These are phyloP conservation scores for Astragalus glycyphyllos DNA, from an alignment of 306 rosid species.

Conservation along the genomic window DNA sequence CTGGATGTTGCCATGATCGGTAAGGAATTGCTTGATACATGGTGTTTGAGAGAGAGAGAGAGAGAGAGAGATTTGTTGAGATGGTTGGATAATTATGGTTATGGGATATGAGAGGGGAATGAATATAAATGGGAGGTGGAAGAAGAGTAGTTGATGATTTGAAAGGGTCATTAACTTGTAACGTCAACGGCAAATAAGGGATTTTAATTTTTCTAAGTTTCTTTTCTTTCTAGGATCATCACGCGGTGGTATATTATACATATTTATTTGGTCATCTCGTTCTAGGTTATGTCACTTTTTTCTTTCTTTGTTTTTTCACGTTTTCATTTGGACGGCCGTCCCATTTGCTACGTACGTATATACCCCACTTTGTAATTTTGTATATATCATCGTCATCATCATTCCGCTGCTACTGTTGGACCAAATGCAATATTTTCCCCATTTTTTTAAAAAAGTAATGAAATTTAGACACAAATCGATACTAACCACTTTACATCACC, in stretches of 20 bases:
- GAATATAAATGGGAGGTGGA: slow-evolving; percentile 41
- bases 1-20: slow-evolving; percentile 53
- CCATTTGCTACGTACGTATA: not conserved
- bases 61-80: not conserved
- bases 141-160: slow-evolving; percentile 37
- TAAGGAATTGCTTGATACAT: slow-evolving; percentile 63
- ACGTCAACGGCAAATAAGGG: slow-evolving; percentile 47
- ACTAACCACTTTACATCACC: too few relatives aligned
- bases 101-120: not conserved
- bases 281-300: not conserved
- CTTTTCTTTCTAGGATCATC: not conserved
- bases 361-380: not conserved
- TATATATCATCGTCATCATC: not conserved
- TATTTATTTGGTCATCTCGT: slow-evolving; percentile 6
- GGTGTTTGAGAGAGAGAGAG: not conserved
- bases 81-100: not conserved
- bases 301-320: too few relatives aligned
- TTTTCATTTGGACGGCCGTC: slow-evolving; percentile 21
- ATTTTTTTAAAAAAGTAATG: too few relatives aligned
- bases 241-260: slow-evolving; percentile 45
- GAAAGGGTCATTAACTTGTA: slow-evolving; percentile 44
- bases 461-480: too few relatives aligned
- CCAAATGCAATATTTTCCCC: not conserved
- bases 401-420: not conserved
- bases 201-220: not conserved